Evolutionary conservation across 2,329 filamentous ascomycete genomes (phyloP).

Genomic region (Sclerotinia sclerotiorum): DNA sequence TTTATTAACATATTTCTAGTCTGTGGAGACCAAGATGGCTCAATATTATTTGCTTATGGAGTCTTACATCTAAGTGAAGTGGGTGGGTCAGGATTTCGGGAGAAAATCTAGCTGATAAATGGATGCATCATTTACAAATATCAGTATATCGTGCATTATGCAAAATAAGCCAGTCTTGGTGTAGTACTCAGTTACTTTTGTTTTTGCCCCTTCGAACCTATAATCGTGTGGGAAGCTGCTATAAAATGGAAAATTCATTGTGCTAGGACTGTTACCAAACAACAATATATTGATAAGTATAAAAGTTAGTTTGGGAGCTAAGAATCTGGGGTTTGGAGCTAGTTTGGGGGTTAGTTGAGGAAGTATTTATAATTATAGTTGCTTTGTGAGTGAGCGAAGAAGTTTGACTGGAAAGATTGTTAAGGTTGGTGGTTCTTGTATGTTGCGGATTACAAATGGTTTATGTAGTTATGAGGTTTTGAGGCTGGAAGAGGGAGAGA

Average conservation of each 20-base stretch:
- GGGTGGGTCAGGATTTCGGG: background rate
- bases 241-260: conserved; percentile 45
- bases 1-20: too few relatives aligned
- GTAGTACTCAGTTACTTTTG: conserved; percentile 42
- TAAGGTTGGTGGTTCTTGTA: conserved; percentile 42
- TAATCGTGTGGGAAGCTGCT: conserved; percentile 44
- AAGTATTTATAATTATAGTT: conserved; percentile 43
- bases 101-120: too few relatives aligned
- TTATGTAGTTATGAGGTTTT: too few relatives aligned
- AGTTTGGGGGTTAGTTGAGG: conserved; percentile 38
- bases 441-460: conserved; percentile 28
- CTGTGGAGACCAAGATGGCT: too few relatives aligned
- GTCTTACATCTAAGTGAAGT: background rate
- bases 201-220: conserved; percentile 42
- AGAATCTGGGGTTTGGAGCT: conserved; percentile 39
- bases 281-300: conserved; percentile 44
- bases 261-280: conserved; percentile 43
- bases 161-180: conserved; percentile 25
- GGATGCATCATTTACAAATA: too few relatives aligned
- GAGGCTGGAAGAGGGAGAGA: too few relatives aligned
- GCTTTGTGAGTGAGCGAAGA: conserved; percentile 40
- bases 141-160: background rate
- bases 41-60: background rate
- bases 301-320: conserved; percentile 42
- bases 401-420: conserved; percentile 44